Evolutionary conservation across 805 yeast species (phyloP), one percentile per base, ranked within the genome.

Genomic region (Monosporozyma siamensis): DNA sequence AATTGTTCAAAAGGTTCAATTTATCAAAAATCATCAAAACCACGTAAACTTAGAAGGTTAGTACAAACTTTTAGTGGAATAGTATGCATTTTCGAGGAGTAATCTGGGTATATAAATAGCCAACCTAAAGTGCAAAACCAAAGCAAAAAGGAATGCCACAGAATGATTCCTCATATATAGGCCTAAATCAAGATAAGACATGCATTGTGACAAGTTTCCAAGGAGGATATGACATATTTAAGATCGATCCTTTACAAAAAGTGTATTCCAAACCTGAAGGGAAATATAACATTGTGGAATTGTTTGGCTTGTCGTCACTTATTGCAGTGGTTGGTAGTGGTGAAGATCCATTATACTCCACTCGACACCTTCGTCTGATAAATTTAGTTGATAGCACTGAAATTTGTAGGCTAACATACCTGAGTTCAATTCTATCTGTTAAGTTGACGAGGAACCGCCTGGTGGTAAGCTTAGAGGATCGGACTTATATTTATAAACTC

Each of bases 321-420:
- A 60, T 83, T 20, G 87, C 84, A 3, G 66, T 80, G 10, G 86
- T 82, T 12, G 86, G 82, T 0, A 56, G 75, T 23, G 88, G 88
- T 0, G 86, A 80, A 43, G 81, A 74, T 43, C 74, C 78, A 2
- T 57, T 71, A 4, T 69, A 77, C 52, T 77, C 86, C 8, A 92
- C 95, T n/a, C 71, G 96, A 46, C 76, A 87, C 49, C 70, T 90
- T 46, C 78, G 78, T 56, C 77, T 90, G 40, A 70, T 87, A 44
- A 89, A 92, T 65, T 83, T 95, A 3, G 85, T 84, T 58, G 65
- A 61, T 47, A 59, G 61, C 38, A 56, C 72, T 1, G 63, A 69
- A 0, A 80, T 82, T 20, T 82, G 89, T 56, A 89, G 82, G 56
- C 67, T 83, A 44, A 70, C 81, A 0, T 82, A 79, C 53, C 80